Evolutionary conservation across 257 asterid species (phyloP).

Genomic region (Primulina eburnea): DNA sequence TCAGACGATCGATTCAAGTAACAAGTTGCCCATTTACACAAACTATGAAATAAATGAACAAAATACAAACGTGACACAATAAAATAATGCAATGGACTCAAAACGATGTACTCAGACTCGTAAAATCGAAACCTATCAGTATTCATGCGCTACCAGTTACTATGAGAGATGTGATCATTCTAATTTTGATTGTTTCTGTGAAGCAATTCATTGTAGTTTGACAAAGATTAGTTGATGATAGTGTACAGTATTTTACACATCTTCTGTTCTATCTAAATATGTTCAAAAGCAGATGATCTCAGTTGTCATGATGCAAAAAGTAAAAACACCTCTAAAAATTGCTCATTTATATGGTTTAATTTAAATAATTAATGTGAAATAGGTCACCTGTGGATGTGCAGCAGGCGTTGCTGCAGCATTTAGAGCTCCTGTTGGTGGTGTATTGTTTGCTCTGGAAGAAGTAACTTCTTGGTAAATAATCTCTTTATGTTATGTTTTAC

Average conservation of each 20-base stretch:
- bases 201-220: constrained; percentile 1
- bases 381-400: constrained; percentile 99
- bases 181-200: constrained; percentile 7
- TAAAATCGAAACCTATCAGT: too few species aligned
- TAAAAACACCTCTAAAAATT: constrained; percentile 32
- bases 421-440: constrained; percentile 99
- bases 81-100: too few species aligned
- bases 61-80: too few species aligned
- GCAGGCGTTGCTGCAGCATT: constrained; percentile 99
- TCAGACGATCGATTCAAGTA: too few species aligned
- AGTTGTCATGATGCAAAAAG: constrained; percentile 30
- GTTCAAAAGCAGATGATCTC: constrained; percentile 1
- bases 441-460: constrained; percentile 94
- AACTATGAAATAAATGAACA: too few species aligned
- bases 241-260: constrained; percentile 7
- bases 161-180: not conserved
- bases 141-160: constrained; percentile 2
- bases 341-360: constrained; percentile 35
- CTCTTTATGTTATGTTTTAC: not conserved
- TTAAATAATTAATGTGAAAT: constrained; percentile 44
- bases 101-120: too few species aligned
- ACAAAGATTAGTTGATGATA: constrained; percentile 12
- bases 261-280: constrained; percentile 18
- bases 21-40: too few species aligned
- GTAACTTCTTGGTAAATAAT: constrained; percentile 87